These are phyloP conservation scores for Balamuthia mandrillaris DNA, from an alignment of 208 protist genomes.

Conservation along the genomic window DNA sequence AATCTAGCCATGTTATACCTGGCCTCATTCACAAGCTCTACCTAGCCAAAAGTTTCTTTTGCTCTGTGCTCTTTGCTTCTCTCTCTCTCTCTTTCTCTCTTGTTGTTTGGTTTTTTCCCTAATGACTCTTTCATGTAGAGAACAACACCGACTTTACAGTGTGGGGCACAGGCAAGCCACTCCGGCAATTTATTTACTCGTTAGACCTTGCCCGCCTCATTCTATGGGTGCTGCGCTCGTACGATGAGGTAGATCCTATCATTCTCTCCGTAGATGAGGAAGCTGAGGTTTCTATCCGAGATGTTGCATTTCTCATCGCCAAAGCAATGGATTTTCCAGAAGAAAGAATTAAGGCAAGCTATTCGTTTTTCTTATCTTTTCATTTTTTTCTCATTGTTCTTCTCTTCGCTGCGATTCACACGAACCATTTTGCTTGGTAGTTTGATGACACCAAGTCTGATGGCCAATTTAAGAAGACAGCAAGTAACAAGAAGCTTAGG, in stretches of 20 bases:
- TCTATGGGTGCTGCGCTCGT: constrained; percentile 74
- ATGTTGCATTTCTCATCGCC: constrained; percentile 76
- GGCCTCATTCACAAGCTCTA: constrained; percentile 89
- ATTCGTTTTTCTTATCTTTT: not conserved
- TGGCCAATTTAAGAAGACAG: constrained; percentile 89
- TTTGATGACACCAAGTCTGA: constrained; percentile 87
- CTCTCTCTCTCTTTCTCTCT: not conserved
- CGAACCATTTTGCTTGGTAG: too few species aligned
- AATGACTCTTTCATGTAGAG: constrained; percentile 10
- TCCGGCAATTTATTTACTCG: constrained; percentile 90
- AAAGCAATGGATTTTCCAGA: constrained; percentile 79
- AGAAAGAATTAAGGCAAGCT: constrained; percentile 54
- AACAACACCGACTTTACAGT: constrained; percentile 73
- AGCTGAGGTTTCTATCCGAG: constrained; percentile 82
- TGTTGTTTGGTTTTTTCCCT: not conserved
- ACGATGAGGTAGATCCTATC: constrained; percentile 79
- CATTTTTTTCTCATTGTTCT: not conserved
- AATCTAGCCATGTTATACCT: constrained; percentile 78
- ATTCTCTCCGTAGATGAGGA: constrained; percentile 84
- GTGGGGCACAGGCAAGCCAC: constrained; percentile 83
- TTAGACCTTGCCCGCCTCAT: constrained; percentile 79
- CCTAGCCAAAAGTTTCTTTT: constrained; percentile 68
- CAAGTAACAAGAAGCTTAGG: constrained; percentile 81
- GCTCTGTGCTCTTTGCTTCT: not conserved
- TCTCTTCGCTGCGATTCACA: too few species aligned